These are phyloP conservation scores for Phytophthora fragariaefolia DNA, from an alignment of 352 stramenopile species.

Conservation along the genomic window DNA sequence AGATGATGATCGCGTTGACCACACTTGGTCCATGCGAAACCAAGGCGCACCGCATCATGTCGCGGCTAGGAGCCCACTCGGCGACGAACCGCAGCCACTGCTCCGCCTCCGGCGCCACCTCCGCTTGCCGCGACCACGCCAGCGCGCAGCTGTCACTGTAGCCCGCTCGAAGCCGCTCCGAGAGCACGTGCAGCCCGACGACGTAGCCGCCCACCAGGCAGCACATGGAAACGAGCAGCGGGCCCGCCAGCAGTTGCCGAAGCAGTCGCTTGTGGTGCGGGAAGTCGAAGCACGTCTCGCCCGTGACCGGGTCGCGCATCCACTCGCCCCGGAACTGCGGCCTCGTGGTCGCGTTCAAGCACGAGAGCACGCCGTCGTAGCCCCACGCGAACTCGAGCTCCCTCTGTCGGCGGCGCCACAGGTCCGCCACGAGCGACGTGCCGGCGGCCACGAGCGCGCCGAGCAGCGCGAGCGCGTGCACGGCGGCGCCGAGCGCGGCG, in stretches of 20 bases:
- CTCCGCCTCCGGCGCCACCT: slow-evolving; percentile 30
- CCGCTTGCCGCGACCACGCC: slow-evolving; percentile 1
- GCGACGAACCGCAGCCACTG: slow-evolving; percentile 46
- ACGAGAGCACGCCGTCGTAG: slow-evolving; percentile 48
- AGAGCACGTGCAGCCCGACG: slow-evolving; percentile 62
- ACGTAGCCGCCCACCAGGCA: slow-evolving; percentile 62
- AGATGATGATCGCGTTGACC: slow-evolving; percentile 71
- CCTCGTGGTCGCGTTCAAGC: slow-evolving; percentile 51
- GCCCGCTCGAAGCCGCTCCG: slow-evolving; percentile 48
- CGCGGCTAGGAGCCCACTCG: slow-evolving; percentile 66
- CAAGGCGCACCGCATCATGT: slow-evolving; percentile 37
- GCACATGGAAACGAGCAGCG: slow-evolving; percentile 66
- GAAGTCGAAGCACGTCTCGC: slow-evolving; percentile 57
- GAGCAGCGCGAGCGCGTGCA: slow-evolving; percentile 55
- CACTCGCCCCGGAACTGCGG: slow-evolving; percentile 62
- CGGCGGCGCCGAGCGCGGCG: slow-evolving; percentile 51
- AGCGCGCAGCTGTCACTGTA: slow-evolving; percentile 45
- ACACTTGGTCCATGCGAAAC: slow-evolving; percentile 64
- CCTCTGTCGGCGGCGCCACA: slow-evolving; percentile 59
- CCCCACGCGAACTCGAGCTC: slow-evolving; percentile 66
- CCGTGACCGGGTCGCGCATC: slow-evolving; percentile 55
- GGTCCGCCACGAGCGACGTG: slow-evolving; percentile 68
- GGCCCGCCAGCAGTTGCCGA: slow-evolving; percentile 58
- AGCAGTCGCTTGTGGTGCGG: slow-evolving; percentile 61
- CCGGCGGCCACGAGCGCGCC: slow-evolving; percentile 60